Percentiles rank a stretch among this genome's conserved stretches.
Conservation (phyloP, 2,329 filamentous ascomycete species). For the Triangularia verruculosa region DNA sequence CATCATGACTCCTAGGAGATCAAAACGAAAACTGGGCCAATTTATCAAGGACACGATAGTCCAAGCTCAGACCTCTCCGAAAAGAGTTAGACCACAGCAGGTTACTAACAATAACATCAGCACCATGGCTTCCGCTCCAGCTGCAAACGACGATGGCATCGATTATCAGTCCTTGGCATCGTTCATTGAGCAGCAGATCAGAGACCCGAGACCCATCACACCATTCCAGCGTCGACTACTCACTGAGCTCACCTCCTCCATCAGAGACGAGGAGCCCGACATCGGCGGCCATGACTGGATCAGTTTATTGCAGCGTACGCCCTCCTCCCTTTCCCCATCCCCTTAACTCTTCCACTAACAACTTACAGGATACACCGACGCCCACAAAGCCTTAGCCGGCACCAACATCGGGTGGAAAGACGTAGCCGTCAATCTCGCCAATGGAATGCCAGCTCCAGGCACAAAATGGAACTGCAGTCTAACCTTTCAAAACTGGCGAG, state of each 20-base stretch:
- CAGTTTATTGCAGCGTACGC: slow-evolving; percentile 38
- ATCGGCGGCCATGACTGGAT: slow-evolving; percentile 38
- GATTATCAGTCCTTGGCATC: slow-evolving; percentile 37
- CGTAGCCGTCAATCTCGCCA: slow-evolving; percentile 16
- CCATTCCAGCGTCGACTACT: slow-evolving; percentile 43
- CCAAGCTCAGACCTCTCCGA: neutral
- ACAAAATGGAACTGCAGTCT: slow-evolving; percentile 19
- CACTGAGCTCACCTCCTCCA: slow-evolving; percentile 36
- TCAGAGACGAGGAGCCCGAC: slow-evolving; percentile 15
- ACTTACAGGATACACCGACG: slow-evolving; percentile 32
- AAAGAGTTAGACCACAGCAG: neutral
- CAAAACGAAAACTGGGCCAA: neutral
- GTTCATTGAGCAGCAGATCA: slow-evolving; percentile 43
- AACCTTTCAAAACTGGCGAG: slow-evolving; percentile 30
- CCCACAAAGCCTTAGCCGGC: slow-evolving; percentile 16
- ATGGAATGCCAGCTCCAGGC: slow-evolving; percentile 9
- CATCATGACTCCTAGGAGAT: neutral
- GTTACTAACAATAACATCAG: neutral
- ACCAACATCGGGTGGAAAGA: slow-evolving; percentile 25
- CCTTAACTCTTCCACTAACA: slow-evolving; percentile 27
- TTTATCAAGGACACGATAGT: neutral
- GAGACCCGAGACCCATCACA: slow-evolving; percentile 34
- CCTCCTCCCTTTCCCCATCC: neutral
- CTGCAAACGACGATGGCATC: slow-evolving; percentile 11
- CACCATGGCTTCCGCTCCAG: neutral